phyloP scores from a whole-genome alignment of 306 rosid species.

The Lathyrus tuberosus region DNA sequence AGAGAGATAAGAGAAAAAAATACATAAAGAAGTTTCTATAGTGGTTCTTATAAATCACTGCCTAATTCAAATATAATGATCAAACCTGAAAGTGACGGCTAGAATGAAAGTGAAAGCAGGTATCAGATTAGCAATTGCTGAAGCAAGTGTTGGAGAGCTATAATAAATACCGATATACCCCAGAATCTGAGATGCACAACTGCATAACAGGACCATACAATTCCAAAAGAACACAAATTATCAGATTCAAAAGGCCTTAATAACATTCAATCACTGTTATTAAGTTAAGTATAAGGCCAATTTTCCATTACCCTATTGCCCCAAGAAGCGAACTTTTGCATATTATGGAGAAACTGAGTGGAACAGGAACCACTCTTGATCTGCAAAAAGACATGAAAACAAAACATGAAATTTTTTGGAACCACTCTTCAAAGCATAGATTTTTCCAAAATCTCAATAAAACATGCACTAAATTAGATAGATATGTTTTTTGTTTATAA shows the following conservation, averaged over 20 bases:
- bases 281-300: background rate
- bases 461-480: no score
- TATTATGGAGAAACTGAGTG: constrained; percentile 63
- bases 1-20: background rate
- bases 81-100: constrained; percentile 79
- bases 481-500: background rate
- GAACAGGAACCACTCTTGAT: constrained; percentile 77
- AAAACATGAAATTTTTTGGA: constrained; percentile 26
- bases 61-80: background rate
- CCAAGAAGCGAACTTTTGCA: constrained; percentile 77
- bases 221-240: background rate
- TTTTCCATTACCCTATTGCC: constrained; percentile 69
- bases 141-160: constrained; percentile 92
- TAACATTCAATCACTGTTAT: no score
- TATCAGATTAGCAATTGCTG: constrained; percentile 80
- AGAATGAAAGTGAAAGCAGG: constrained; percentile 91
- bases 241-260: background rate
- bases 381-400: constrained; percentile 54
- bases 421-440: no score
- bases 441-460: no score
- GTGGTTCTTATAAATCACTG: background rate
- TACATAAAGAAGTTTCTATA: no score
- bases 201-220: constrained; percentile 31
- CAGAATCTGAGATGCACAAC: constrained; percentile 73
- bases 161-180: constrained; percentile 69